Evolutionary conservation across 2,329 filamentous ascomycete genomes (phyloP).

Genomic region (Xylaria arbuscula): DNA sequence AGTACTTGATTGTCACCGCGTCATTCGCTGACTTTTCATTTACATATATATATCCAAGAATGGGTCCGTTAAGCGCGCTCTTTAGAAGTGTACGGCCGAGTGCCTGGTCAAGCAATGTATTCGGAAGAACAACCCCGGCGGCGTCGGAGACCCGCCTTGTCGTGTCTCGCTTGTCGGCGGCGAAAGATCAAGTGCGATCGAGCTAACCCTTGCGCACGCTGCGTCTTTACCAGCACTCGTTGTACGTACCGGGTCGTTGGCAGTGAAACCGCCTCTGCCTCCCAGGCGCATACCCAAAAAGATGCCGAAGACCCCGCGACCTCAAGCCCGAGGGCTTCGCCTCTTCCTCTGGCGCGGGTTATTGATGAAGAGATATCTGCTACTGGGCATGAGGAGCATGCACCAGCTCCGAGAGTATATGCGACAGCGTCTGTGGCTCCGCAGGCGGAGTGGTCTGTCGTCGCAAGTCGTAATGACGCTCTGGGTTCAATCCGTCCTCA

Average conservation of each 20-base stretch:
- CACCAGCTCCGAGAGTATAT: background rate
- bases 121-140: constrained; percentile 44
- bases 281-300: background rate
- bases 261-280: constrained; percentile 23
- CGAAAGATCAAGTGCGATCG: constrained; percentile 60
- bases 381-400: background rate
- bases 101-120: background rate
- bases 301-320: constrained; percentile 15
- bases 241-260: constrained; percentile 49
- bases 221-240: constrained; percentile 47
- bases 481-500: constrained; percentile 13
- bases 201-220: constrained; percentile 55
- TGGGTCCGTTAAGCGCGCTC: background rate
- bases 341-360: background rate
- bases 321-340: constrained; percentile 30
- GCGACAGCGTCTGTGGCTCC: background rate
- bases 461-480: background rate
- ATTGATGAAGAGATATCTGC: background rate
- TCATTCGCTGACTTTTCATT: background rate
- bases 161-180: constrained; percentile 57
- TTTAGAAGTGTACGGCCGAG: constrained; percentile 9
- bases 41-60: background rate
- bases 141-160: constrained; percentile 53
- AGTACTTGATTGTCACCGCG: background rate
- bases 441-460: background rate